Evolutionary conservation across 192 early-diverging fungal genomes (phyloP).

Genomic region (Backusella macrospora): DNA sequence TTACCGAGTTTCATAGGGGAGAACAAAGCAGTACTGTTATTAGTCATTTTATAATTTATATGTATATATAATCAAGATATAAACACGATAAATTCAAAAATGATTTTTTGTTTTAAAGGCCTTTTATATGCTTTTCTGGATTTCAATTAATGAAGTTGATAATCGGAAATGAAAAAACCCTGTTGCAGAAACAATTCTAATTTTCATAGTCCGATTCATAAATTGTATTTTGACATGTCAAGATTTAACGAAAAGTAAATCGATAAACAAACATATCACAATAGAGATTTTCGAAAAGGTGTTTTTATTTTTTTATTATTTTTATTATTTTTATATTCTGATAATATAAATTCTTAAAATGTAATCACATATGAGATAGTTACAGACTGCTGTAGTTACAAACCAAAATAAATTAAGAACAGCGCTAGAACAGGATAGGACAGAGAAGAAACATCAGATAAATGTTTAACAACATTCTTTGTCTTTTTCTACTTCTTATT

Average conservation of each 20-base stretch:
- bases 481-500: neutral
- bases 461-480: neutral
- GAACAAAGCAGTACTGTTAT: neutral
- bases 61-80: neutral
- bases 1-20: conserved; percentile 17
- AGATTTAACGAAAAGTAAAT: neutral
- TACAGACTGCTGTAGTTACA: too few relatives aligned
- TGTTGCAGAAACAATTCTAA: neutral
- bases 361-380: neutral
- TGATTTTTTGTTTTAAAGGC: neutral
- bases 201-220: neutral
- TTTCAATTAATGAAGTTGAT: neutral
- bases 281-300: too few relatives aligned
- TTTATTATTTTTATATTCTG: too few relatives aligned
- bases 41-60: neutral
- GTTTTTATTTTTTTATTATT: too few relatives aligned
- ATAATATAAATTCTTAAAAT: neutral
- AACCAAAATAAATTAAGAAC: neutral
- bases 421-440: neutral
- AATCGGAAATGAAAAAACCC: neutral
- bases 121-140: neutral
- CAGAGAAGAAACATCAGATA: neutral
- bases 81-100: neutral
- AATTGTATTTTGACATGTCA: neutral
- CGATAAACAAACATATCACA: neutral